Evolutionary conservation across 2,329 filamentous ascomycete species (phyloP), one percentile per base, ranked within the genome.

Genomic region (Ilyonectria robusta): DNA sequence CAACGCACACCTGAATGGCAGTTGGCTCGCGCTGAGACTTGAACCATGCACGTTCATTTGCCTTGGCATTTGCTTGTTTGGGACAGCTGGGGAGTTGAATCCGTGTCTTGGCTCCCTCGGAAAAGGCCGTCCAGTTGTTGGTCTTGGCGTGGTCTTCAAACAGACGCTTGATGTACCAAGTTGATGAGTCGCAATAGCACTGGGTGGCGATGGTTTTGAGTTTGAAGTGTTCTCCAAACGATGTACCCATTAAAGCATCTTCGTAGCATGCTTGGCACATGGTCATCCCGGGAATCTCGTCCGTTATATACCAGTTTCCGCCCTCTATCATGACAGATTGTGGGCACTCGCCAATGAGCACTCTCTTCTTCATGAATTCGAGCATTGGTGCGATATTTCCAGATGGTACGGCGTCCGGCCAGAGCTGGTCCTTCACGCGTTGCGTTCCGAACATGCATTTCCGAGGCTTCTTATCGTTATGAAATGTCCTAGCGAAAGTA

Each of bases 241-340:
- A 55, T 0, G 78, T 79, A 2, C 66, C 59, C 47, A 71, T 68
- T 13, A 84, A 73, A n/a, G 76, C 63, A 57, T 82, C 79, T 17
- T 78, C 78, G 50, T 80, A 83, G 68, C 82, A 84, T 4, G 78
- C 71, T 9, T 79, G 78, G 55, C 82, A 84, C n/a, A 83, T 73
- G 10, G 73, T 66, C 11, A 77, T 78, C 2, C 75, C 67, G 0
- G 80, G 78, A 1, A 79, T 78, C 8, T 75, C 70, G 0, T 74
- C 54, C 13, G 82, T 76, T 10, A 65, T 73, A 62, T 82, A 83
- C 81, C 82, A 84, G 1, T 31, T 19, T 8, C 68, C 64, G 1
- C 69, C 69, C 23, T 76, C 67, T 1, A 54, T 59, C 8, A 61
- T 19, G 23, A n/a, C 65, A 2, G 59, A 57, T 31, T 70, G 54